These are phyloP conservation scores for Apiospora rasikravindrae DNA, from an alignment of 2,329 filamentous ascomycete genomes.

Conservation along the genomic window DNA sequence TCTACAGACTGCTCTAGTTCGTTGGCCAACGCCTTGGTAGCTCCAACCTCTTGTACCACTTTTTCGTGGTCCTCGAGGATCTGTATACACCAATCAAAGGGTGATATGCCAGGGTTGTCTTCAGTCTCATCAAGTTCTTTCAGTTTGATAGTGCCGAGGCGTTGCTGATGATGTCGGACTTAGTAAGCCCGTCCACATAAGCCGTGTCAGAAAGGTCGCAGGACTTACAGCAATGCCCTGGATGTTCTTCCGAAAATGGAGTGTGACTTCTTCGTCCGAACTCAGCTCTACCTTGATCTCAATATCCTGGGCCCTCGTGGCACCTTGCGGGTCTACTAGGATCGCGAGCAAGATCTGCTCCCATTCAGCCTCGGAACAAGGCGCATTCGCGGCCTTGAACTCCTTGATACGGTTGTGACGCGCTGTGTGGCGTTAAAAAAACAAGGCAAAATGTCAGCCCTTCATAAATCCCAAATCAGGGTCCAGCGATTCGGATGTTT, in stretches of 20 bases:
- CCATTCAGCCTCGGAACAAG: conserved; percentile 70
- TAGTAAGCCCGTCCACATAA: conserved; percentile 1
- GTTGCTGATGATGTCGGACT: conserved; percentile 57
- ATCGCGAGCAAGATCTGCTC: conserved; percentile 62
- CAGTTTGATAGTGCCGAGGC: conserved; percentile 69
- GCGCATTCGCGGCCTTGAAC: conserved; percentile 58
- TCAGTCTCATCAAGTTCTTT: conserved; percentile 58
- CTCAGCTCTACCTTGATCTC: conserved; percentile 65
- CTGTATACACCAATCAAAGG: conserved; percentile 73
- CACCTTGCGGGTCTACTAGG: conserved; percentile 49
- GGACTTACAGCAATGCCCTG: conserved; percentile 69
- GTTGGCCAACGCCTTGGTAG: conserved; percentile 46
- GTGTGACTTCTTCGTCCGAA: conserved; percentile 55
- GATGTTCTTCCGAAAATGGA: conserved; percentile 69
- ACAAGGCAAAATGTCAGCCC: conserved; percentile 4
- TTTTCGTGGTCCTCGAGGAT: conserved; percentile 56
- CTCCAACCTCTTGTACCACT: conserved; percentile 49
- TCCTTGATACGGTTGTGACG: conserved; percentile 60
- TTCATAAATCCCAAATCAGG: background rate
- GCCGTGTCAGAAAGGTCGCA: background rate
- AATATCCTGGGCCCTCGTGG: conserved; percentile 52
- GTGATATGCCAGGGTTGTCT: conserved; percentile 61
- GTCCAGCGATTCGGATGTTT: conserved; percentile 1
- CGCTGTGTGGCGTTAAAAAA: conserved; percentile 46
- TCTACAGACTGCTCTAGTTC: conserved; percentile 61